These are phyloP conservation scores for Paramarasmius palmivorus DNA, from an alignment of 1,284 basidiomycete genomes.

Conservation along the genomic window DNA sequence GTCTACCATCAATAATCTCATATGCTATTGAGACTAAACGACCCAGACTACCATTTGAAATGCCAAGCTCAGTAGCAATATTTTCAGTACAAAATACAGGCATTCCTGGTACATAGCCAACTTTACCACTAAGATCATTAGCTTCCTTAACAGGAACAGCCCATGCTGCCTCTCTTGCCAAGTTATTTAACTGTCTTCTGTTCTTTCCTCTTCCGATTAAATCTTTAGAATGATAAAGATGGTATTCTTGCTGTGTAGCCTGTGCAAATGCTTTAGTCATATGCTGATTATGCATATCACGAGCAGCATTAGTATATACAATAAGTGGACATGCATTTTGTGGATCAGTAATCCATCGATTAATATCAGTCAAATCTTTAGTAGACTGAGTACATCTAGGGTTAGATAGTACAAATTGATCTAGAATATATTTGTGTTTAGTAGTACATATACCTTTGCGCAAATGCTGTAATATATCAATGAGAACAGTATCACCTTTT, in stretches of 20 bases:
- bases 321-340: constrained; percentile 14
- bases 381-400: constrained; percentile 1
- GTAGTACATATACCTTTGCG: constrained; percentile 12
- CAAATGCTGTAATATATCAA: constrained; percentile 13
- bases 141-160: constrained; percentile 16
- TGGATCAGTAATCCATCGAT: constrained; percentile 12
- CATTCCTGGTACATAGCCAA: constrained; percentile 18
- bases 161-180: constrained; percentile 17
- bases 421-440: constrained; percentile 6
- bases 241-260: constrained; percentile 14
- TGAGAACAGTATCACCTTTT: constrained; percentile 13
- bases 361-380: neutral
- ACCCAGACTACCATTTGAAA: constrained; percentile 18
- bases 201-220: too few species aligned
- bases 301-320: constrained; percentile 16
- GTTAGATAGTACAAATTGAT: constrained; percentile 10
- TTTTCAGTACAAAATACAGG: constrained; percentile 18
- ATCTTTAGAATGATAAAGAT: constrained; percentile 13
- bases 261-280: constrained; percentile 15
- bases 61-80: constrained; percentile 16
- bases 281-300: constrained; percentile 17
- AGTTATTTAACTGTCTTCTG: constrained; percentile 1
- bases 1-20: constrained; percentile 1
- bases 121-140: constrained; percentile 16
- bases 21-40: constrained; percentile 15